phyloP scores from a whole-genome alignment of 2,329 filamentous ascomycete genomes.

The Fusarium duplospermum region DNA sequence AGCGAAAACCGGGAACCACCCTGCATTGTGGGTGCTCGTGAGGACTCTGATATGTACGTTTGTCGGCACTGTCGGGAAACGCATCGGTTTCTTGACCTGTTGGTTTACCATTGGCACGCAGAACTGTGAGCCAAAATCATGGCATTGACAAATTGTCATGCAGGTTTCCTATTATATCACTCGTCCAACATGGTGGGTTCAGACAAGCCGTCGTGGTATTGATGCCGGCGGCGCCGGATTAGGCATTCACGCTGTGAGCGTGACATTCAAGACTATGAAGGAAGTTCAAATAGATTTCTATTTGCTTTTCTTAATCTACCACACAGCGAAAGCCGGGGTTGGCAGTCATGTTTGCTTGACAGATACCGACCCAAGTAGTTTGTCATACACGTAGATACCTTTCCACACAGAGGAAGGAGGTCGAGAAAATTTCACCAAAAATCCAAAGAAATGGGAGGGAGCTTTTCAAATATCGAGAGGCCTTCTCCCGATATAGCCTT shows the following conservation, averaged over 20 bases:
- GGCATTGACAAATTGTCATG: neutral
- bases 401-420: neutral
- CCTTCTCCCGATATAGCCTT: neutral
- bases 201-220: neutral
- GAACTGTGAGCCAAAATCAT: neutral
- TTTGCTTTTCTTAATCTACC: neutral
- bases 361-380: neutral
- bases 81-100: neutral
- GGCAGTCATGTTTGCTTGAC: neutral
- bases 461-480: neutral
- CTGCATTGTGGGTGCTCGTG: neutral
- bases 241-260: neutral
- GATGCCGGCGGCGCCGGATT: neutral
- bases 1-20: neutral
- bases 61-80: neutral
- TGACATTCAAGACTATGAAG: neutral
- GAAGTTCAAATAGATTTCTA: neutral
- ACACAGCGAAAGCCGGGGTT: neutral
- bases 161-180: neutral
- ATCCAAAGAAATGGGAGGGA: neutral
- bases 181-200: neutral
- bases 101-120: neutral
- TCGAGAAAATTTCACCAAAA: neutral
- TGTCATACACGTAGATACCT: neutral
- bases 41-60: neutral